Evolutionary conservation across 305 asterid species (phyloP), one percentile per base, ranked within the genome.

Genomic region (Fraxinus dipetala): DNA sequence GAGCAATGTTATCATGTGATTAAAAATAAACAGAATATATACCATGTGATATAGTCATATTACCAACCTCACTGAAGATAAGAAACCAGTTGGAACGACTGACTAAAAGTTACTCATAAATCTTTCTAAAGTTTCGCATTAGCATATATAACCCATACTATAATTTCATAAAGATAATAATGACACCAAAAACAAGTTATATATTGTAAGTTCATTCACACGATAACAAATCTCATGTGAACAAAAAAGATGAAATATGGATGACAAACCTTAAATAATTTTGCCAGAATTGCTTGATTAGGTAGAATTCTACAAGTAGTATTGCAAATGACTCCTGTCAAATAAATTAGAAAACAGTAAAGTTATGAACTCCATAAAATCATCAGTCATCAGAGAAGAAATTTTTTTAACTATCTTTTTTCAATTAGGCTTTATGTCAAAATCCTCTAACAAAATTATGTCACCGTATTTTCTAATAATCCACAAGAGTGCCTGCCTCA

Each of bases 241-340:
- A 32, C 35, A 32, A 32, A 32, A 32, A 32, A 32, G 35, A 32
- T 4, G 35, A 32, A 32, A 32, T 32, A 32, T 4, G 6, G 6
- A 4, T 32, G 35, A 32, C 35, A 80, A 86, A 95, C 97, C 98
- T 90, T 91, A 88, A 86, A 84, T 83, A 95, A 72, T 78, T 97
- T 88, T 76, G 87, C 90, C 83, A 91, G 81, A 78, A 92, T 74
- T 32, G 86, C 84, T 88, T 88, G 86, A 82, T 91, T 90, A 26
- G 97, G 95, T 26, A 18, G 67, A 76, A 89, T 31, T 80, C 87
- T 32, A 0, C 35, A 4, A 32, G 6, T 5, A 4, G 35, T 32
- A 32, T 32, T 32, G 35, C 35, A 32, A 32, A 32, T 32, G 35
- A 32, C 35, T 32, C 35, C 6, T 32, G 6, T 32, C 35, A 32